Evolutionary conservation across 345 rosid species (phyloP).

Genomic region (Hibiscus tridactylites): DNA sequence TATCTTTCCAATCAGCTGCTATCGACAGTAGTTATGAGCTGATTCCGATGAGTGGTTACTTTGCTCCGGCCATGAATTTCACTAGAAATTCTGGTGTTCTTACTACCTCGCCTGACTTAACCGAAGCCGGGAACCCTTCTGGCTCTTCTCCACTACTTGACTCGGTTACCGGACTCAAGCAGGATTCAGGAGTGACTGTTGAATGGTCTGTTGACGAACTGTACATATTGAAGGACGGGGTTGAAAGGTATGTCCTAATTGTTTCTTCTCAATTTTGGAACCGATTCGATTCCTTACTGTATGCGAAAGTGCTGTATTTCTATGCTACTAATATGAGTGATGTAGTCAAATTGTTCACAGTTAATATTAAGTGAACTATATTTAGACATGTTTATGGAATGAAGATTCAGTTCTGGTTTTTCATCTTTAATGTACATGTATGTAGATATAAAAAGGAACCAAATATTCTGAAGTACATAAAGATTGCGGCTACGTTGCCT

Average conservation of each 20-base stretch:
- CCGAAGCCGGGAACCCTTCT: conserved; percentile 33
- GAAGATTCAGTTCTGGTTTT: neutral
- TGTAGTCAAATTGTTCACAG: neutral
- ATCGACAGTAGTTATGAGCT: conserved; percentile 36
- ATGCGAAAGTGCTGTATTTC: neutral
- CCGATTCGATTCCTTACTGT: neutral
- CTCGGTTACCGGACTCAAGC: conserved; percentile 14
- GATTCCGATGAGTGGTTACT: conserved; percentile 43
- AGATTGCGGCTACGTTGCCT: conserved; percentile 67
- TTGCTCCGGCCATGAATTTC: conserved; percentile 27
- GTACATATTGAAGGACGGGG: neutral
- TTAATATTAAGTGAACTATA: neutral
- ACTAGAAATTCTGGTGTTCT: conserved; percentile 35
- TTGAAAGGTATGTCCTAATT: neutral
- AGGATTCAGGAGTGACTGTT: neutral
- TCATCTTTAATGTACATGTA: conserved; percentile 2
- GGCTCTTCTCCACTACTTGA: conserved; percentile 50
- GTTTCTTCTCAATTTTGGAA: neutral
- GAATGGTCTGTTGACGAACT: neutral
- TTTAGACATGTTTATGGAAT: neutral
- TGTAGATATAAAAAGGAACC: conserved; percentile 65
- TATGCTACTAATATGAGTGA: neutral
- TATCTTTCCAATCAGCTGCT: conserved; percentile 43
- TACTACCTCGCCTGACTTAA: conserved; percentile 20
- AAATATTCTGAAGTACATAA: conserved; percentile 73